phyloP scores from a whole-genome alignment of 73 alveolate species.

The Tetrahymena malaccensis region DNA sequence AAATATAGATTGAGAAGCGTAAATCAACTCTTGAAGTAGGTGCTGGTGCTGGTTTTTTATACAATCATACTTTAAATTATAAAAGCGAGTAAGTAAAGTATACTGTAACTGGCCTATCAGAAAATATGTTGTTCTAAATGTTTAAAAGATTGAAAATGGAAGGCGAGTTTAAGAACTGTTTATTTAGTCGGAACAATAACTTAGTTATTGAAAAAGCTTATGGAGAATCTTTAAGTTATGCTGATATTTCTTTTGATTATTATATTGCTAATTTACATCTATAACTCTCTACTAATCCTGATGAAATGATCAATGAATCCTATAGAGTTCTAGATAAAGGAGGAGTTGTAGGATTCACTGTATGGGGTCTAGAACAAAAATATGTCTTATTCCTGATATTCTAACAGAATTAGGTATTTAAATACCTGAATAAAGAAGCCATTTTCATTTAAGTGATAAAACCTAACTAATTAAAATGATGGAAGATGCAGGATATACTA shows the following conservation, averaged over 20 bases:
- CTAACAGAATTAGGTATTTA: neutral
- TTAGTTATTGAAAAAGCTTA: neutral
- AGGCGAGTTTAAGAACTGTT: neutral
- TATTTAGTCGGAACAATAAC: neutral
- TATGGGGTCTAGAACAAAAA: slow-evolving; percentile 56
- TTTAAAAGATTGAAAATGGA: neutral
- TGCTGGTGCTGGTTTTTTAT: neutral
- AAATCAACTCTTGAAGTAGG: neutral
- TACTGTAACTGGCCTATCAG: neutral
- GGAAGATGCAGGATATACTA: slow-evolving; percentile 16
- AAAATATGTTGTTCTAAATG: neutral
- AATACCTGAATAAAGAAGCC: neutral
- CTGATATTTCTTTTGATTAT: slow-evolving; percentile 40
- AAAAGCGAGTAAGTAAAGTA: neutral
- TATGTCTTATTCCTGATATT: neutral
- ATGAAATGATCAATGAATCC: slow-evolving; percentile 50
- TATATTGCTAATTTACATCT: slow-evolving; percentile 54
- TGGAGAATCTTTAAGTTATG: slow-evolving; percentile 48
- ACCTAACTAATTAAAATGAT: neutral
- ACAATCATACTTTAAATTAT: neutral
- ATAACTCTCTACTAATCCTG: slow-evolving; percentile 41
- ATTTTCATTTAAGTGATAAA: neutral
- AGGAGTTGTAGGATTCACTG: slow-evolving; percentile 45
- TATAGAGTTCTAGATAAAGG: slow-evolving; percentile 41
- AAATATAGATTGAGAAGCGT: neutral